phyloP scores from a whole-genome alignment of 371 early-diverging fungal genomes.

The Mycotypha africana region DNA sequence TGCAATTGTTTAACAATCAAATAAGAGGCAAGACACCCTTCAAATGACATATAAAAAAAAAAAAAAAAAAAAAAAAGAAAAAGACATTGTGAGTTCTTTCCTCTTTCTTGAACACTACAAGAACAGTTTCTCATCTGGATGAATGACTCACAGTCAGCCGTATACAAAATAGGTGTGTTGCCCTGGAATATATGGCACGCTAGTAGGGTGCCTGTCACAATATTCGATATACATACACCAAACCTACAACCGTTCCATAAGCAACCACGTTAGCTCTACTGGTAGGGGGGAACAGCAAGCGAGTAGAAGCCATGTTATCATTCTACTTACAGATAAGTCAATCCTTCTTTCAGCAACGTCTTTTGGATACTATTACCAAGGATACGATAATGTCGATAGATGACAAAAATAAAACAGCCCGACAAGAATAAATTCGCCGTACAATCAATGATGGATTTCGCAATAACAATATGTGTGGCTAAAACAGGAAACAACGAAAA shows the following conservation, averaged over 20 bases:
- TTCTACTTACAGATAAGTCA: constrained; percentile 32
- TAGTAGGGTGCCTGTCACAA: constrained; percentile 34
- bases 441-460: constrained; percentile 34
- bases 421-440: constrained; percentile 37
- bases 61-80: background rate
- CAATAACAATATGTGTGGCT: constrained; percentile 30
- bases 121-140: too few species aligned
- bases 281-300: background rate
- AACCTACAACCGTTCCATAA: too few species aligned
- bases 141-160: constrained; percentile 35
- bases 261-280: too few species aligned
- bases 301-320: background rate
- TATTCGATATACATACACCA: constrained; percentile 43
- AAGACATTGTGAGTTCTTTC: background rate
- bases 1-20: constrained; percentile 41
- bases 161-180: constrained; percentile 36
- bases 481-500: background rate
- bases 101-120: too few species aligned
- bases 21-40: constrained; percentile 45
- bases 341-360: constrained; percentile 30
- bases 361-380: constrained; percentile 35
- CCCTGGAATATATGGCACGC: constrained; percentile 28
- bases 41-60: background rate
- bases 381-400: constrained; percentile 35
- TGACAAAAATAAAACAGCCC: constrained; percentile 35